A percentile compares a stretch with the other conserved stretches of the same genome.
Evolutionary conservation across 495 filamentous ascomycete genomes (phyloP).

Genomic region (Pseudotulostoma volvatum): DNA sequence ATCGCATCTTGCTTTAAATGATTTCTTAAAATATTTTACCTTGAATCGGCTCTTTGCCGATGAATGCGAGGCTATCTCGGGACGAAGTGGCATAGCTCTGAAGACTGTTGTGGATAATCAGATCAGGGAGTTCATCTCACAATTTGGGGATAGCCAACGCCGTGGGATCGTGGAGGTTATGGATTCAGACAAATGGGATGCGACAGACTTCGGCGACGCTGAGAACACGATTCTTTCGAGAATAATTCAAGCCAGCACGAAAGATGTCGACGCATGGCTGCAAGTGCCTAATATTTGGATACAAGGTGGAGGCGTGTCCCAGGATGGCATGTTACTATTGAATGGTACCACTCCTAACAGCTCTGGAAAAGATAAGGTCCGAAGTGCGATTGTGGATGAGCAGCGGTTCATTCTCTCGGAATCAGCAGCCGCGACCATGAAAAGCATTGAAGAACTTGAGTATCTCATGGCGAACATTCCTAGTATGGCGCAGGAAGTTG

Average conservation of each 20-base stretch:
- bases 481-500: slow-evolving; percentile 71
- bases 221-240: slow-evolving; percentile 45
- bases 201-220: slow-evolving; percentile 62
- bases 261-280: slow-evolving; percentile 60
- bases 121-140: slow-evolving; percentile 73
- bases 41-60: slow-evolving; percentile 90
- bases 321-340: neutral
- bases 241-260: slow-evolving; percentile 65
- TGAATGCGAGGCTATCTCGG: slow-evolving; percentile 92
- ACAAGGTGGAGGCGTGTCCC: slow-evolving; percentile 10
- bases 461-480: slow-evolving; percentile 72
- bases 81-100: slow-evolving; percentile 64
- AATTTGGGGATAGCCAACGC: slow-evolving; percentile 58
- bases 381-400: slow-evolving; percentile 65
- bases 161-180: slow-evolving; percentile 68
- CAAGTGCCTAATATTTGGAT: slow-evolving; percentile 58
- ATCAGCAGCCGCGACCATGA: slow-evolving; percentile 62
- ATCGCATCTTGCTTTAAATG: slow-evolving; percentile 49
- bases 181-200: slow-evolving; percentile 82
- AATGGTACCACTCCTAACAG: slow-evolving; percentile 33
- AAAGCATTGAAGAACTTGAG: slow-evolving; percentile 65
- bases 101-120: slow-evolving; percentile 84
- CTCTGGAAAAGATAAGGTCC: slow-evolving; percentile 46
- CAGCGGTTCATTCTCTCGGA: slow-evolving; percentile 75
- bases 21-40: slow-evolving; percentile 82